Conservation (phyloP, 2,329 filamentous ascomycete genomes). For the Alternaria rosae region DNA sequence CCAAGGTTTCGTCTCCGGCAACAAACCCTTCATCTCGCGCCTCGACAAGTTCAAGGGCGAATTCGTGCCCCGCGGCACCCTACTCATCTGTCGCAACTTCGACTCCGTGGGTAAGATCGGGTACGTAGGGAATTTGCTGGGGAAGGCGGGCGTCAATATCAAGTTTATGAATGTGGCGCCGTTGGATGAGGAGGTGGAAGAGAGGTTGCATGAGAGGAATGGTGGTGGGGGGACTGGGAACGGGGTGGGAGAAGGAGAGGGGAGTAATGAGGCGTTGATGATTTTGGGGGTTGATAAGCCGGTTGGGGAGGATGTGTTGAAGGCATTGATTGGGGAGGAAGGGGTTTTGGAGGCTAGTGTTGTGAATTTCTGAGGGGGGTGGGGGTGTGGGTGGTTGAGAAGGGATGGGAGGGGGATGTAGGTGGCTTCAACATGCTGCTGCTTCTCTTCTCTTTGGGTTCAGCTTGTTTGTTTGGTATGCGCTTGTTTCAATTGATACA, state of each 20-base stretch:
- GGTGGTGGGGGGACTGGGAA: not conserved
- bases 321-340: conserved; percentile 57
- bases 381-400: not conserved
- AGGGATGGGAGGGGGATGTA: not conserved
- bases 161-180: conserved; percentile 78
- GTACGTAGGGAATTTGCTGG: conserved; percentile 74
- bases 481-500: not conserved
- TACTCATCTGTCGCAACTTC: conserved; percentile 83
- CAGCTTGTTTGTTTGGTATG: rapidly evolving
- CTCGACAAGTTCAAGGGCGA: conserved; percentile 76
- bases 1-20: conserved; percentile 71
- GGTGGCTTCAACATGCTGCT: not conserved
- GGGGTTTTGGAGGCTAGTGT: conserved; percentile 62
- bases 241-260: conserved; percentile 8
- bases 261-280: conserved; percentile 76
- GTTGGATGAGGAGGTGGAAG: conserved; percentile 54
- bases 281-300: conserved; percentile 76
- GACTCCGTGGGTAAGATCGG: conserved; percentile 85
- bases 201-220: conserved; percentile 29
- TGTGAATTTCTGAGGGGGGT: conserved; percentile 51
- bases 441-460: not conserved
- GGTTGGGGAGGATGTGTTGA: conserved; percentile 64
- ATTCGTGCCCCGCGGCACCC: conserved; percentile 75
- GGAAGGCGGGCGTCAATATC: conserved; percentile 77
- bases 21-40: conserved; percentile 72